These are phyloP conservation scores for Aspergillus puulaauensis DNA, from an alignment of 2,329 filamentous ascomycete species.

Conservation along the genomic window DNA sequence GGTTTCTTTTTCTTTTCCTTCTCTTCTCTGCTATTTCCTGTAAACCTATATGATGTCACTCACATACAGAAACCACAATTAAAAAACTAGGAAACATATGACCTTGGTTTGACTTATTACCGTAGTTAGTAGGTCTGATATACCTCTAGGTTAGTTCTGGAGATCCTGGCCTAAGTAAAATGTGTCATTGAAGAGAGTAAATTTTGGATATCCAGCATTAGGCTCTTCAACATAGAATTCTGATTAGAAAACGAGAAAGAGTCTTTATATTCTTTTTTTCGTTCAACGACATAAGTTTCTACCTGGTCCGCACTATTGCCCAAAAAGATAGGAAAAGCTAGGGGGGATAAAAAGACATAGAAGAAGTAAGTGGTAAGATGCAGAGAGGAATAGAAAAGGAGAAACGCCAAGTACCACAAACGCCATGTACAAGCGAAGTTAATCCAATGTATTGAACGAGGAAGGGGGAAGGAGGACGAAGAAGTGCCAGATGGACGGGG, in stretches of 20 bases:
- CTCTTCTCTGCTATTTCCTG: constrained; percentile 2
- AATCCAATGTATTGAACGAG: background rate
- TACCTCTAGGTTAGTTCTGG: no score
- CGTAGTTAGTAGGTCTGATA: no score
- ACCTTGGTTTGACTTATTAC: background rate
- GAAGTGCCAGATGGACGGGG: background rate
- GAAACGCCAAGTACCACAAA: constrained; percentile 6
- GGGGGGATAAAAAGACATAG: background rate
- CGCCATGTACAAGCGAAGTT: background rate
- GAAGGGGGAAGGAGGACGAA: background rate
- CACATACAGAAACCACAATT: constrained; percentile 5
- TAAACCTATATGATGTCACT: constrained; percentile 2
- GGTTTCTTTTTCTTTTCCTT: constrained; percentile 8
- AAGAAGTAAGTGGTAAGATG: background rate
- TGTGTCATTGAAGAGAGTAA: no score
- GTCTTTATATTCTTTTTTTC: no score
- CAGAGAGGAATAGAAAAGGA: background rate
- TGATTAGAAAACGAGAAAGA: no score
- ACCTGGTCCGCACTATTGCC: no score
- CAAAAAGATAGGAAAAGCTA: background rate
- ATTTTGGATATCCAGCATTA: no score
- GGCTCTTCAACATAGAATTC: no score
- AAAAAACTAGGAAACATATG: background rate
- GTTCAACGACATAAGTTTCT: no score
- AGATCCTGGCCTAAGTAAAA: no score